phyloP scores from a whole-genome alignment of 169 alveolate species.

The Cryptosporidium ubiquitum region DNA sequence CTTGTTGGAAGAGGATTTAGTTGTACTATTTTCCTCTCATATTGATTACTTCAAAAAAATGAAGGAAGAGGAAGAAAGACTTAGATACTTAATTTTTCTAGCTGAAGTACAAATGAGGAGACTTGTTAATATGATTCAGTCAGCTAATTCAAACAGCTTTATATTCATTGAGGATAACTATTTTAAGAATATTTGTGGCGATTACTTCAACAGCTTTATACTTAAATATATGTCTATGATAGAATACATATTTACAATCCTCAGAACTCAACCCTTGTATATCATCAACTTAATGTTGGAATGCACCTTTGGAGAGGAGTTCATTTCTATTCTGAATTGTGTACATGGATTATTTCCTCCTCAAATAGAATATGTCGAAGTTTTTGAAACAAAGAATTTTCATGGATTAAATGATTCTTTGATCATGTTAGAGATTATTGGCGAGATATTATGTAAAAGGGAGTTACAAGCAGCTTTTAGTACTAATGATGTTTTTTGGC shows the following conservation, averaged over 20 bases:
- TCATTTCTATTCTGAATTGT: constrained; percentile 9
- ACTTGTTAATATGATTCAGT: constrained; percentile 16
- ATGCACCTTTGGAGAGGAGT: constrained; percentile 46
- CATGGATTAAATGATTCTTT: constrained; percentile 36
- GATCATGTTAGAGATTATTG: constrained; percentile 29
- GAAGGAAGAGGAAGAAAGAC: constrained; percentile 54
- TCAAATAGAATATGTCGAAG: neutral
- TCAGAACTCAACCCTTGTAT: constrained; percentile 27
- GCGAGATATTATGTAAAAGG: constrained; percentile 37
- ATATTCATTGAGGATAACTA: constrained; percentile 1
- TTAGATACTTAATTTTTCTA: constrained; percentile 16
- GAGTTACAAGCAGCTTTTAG: constrained; percentile 21
- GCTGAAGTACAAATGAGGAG: constrained; percentile 57
- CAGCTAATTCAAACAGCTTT: neutral
- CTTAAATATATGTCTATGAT: constrained; percentile 22
- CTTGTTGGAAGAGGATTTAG: constrained; percentile 34
- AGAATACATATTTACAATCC: constrained; percentile 10
- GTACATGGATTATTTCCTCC: constrained; percentile 28
- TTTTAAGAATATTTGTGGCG: neutral
- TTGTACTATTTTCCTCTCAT: constrained; percentile 27
- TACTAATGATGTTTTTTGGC: constrained; percentile 31
- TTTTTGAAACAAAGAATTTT: constrained; percentile 7
- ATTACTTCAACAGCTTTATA: neutral
- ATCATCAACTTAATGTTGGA: constrained; percentile 23
- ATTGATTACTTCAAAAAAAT: constrained; percentile 19